phyloP scores from a whole-genome alignment of 495 filamentous ascomycete genomes.

The Schizothecium vesticola region DNA sequence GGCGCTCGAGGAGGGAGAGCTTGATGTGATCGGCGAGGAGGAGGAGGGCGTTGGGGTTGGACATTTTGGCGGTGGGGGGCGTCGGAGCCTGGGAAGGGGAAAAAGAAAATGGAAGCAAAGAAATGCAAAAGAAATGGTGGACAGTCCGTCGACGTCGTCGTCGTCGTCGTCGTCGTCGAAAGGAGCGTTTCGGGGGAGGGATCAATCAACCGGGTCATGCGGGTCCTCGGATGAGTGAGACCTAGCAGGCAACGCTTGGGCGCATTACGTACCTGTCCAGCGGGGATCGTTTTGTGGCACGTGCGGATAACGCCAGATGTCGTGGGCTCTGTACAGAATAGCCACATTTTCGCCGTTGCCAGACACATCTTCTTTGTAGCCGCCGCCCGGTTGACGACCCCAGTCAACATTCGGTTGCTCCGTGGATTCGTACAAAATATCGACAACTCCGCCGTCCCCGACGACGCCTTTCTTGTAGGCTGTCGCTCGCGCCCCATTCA shows the following conservation, averaged over 20 bases:
- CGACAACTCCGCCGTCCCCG: neutral
- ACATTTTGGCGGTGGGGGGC: conserved; percentile 29
- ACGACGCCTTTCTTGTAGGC: conserved; percentile 29
- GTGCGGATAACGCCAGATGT: neutral
- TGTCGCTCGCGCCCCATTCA: neutral
- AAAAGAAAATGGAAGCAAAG: neutral
- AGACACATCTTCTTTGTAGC: neutral
- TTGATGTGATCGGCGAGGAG: conserved; percentile 76
- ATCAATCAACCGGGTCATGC: conserved; percentile 9
- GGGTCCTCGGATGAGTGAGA: conserved; percentile 1
- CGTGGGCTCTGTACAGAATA: conserved; percentile 2
- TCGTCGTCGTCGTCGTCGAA: neutral
- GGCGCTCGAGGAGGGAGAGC: conserved; percentile 75
- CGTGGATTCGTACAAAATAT: conserved; percentile 24
- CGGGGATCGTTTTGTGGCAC: neutral
- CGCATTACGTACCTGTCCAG: conserved; percentile 7
- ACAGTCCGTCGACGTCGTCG: neutral
- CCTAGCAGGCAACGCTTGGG: neutral
- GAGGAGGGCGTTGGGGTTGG: conserved; percentile 59
- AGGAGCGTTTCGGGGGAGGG: neutral
- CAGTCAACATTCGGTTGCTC: neutral
- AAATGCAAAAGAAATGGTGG: neutral
- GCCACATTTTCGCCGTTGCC: neutral
- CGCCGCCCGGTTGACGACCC: neutral
- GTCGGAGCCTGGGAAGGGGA: neutral